Base-by-base conservation (phyloP, 768 basidiomycete genomes). In the Strobilomyces dryophilus region DNA sequence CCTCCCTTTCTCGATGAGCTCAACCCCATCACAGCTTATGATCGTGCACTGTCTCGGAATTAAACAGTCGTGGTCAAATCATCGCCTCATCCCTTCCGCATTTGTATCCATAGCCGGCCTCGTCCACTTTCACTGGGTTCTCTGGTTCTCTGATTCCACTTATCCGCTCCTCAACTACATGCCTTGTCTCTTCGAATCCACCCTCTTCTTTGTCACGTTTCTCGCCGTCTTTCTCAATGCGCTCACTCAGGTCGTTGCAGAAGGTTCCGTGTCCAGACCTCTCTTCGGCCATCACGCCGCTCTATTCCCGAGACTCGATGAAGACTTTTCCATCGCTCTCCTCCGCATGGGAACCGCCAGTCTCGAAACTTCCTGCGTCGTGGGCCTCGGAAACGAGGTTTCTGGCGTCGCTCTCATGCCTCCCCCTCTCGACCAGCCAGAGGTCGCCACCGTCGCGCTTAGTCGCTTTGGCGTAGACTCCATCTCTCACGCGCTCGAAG, bases 131-230 rank as follows among this genome's bases (percentile, higher is more conserved):
- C 84, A 89, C 60, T 68, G 70, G 41, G 82, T 87, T 14, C 67
- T 86, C 40, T 79, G 78, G 69, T 63, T 68, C 55, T 76, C 73
- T 0, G 67, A 74, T 0, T 56, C 72, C 5, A 70, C 74, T 12
- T 88, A 89, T 61, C 88, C 89, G 1, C 74, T 89, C 12, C 77
- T 89, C 51, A 88, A 85, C 62, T 87, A 86, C 55, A 76, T 89
- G 51, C 85, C 87, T 5, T 86, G 83, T 66, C 67, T 86, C 50
- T 82, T 90, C 52, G 89, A 91, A 65, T 79, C 85, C 1, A 45
- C 79, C 45, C 77, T 91, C 36, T 59, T 87, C 29, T 64, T 66
- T 21, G 75, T 83, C 39, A 85, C 84, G 11, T 43, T 79, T 6
- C 71, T 87, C 39, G 85, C 88, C 8, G 68, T 83, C 45, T 66